These are phyloP conservation scores for Phialocephala subalpina DNA, from an alignment of 2,329 filamentous ascomycete species.

Conservation along the genomic window DNA sequence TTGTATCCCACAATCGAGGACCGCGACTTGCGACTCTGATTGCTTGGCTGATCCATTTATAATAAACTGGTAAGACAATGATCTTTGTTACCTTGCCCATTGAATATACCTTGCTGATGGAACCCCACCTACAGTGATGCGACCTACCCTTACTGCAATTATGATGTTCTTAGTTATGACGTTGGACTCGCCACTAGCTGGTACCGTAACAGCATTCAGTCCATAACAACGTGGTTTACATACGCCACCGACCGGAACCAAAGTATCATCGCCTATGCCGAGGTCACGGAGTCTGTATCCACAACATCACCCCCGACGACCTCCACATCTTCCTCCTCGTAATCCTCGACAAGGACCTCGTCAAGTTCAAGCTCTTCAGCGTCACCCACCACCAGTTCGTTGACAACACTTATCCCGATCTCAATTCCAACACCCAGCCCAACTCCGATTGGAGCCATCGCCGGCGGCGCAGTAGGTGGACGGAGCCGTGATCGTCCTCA, in stretches of 20 bases:
- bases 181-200: neutral
- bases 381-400: neutral
- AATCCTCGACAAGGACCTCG: neutral
- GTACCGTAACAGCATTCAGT: neutral
- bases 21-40: neutral
- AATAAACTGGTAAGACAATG: neutral
- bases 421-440: neutral
- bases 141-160: neutral
- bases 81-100: too few relatives aligned
- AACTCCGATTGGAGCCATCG: neutral
- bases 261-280: neutral
- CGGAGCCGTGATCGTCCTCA: neutral
- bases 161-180: neutral
- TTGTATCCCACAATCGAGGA: neutral
- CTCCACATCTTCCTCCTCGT: neutral
- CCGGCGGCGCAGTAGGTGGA: neutral
- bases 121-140: neutral
- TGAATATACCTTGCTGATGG: too few relatives aligned
- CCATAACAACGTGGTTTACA: neutral
- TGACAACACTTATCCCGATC: neutral
- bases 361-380: neutral
- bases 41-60: neutral
- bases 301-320: neutral
- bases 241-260: neutral
- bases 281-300: neutral